Evolutionary conservation across 495 filamentous ascomycete genomes (phyloP).

Genomic region (Penicillium fimorum): DNA sequence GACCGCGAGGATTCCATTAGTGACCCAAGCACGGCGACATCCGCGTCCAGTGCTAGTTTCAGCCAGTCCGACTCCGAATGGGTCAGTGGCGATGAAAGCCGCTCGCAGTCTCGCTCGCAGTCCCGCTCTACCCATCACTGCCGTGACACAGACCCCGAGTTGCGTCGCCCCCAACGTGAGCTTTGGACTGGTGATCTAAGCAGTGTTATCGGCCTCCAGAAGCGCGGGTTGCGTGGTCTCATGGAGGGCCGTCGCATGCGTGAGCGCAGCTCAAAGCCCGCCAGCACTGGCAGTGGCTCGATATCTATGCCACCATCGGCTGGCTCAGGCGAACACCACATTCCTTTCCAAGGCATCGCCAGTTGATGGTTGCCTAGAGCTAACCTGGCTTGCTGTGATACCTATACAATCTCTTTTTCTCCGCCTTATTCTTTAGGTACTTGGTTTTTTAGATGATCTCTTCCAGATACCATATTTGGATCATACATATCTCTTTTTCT

Average conservation of each 20-base stretch:
- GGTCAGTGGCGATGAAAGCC: slow-evolving; percentile 26
- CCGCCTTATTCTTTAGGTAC: neutral
- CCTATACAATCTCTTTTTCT: neutral
- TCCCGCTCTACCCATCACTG: slow-evolving; percentile 25
- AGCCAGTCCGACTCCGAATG: slow-evolving; percentile 45
- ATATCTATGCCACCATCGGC: slow-evolving; percentile 19
- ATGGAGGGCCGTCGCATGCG: slow-evolving; percentile 93
- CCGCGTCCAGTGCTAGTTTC: slow-evolving; percentile 43
- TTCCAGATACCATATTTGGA: slow-evolving; percentile 2
- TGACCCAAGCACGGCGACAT: slow-evolving; percentile 43
- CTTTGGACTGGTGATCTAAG: slow-evolving; percentile 84
- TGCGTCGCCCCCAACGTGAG: slow-evolving; percentile 43
- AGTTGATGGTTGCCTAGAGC: slow-evolving; percentile 8
- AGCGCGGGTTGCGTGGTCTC: slow-evolving; percentile 83
- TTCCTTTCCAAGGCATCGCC: slow-evolving; percentile 24
- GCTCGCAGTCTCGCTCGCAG: slow-evolving; percentile 18
- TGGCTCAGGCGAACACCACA: slow-evolving; percentile 18
- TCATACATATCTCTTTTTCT: slow-evolving; percentile 14
- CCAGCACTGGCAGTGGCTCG: slow-evolving; percentile 26
- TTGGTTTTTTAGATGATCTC: slow-evolving; percentile 1
- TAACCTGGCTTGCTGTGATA: neutral
- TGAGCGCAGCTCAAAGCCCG: slow-evolving; percentile 56
- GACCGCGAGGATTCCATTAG: slow-evolving; percentile 46
- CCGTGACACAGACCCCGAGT: slow-evolving; percentile 36
- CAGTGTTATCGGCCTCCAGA: slow-evolving; percentile 94